Conservation (phyloP, 2,329 filamentous ascomycete genomes). For the Hypoxylon sp. region DNA sequence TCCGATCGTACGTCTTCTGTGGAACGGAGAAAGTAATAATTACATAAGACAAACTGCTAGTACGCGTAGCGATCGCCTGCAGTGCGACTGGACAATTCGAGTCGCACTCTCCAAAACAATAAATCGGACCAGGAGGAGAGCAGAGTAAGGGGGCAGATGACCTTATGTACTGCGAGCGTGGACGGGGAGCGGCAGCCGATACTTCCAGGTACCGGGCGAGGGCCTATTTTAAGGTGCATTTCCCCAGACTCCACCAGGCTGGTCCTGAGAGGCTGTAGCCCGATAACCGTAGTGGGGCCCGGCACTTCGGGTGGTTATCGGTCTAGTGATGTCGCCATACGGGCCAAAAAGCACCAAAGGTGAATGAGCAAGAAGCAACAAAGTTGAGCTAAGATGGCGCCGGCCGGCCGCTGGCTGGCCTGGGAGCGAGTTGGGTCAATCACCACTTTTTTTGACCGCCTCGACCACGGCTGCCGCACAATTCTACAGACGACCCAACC, state of each 20-base stretch:
- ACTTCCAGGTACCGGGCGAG: slow-evolving; percentile 27
- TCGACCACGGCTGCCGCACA: slow-evolving; percentile 11
- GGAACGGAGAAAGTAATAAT: neutral
- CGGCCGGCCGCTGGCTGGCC: slow-evolving; percentile 33
- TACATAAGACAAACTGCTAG: slow-evolving; percentile 1
- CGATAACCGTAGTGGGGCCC: slow-evolving; percentile 51
- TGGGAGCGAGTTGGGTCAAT: slow-evolving; percentile 38
- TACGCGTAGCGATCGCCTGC: neutral
- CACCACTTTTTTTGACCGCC: slow-evolving; percentile 52
- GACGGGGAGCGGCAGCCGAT: slow-evolving; percentile 24
- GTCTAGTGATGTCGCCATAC: slow-evolving; percentile 59
- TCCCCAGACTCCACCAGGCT: slow-evolving; percentile 44
- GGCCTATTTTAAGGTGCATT: slow-evolving; percentile 38
- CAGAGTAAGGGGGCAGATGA: slow-evolving; percentile 17
- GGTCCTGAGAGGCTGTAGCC: slow-evolving; percentile 25
- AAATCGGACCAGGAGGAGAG: neutral
- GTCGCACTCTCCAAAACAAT: neutral
- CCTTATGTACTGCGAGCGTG: slow-evolving; percentile 4
- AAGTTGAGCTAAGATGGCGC: slow-evolving; percentile 48
- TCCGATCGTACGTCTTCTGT: neutral
- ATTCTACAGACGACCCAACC: neutral
- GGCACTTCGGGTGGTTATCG: slow-evolving; percentile 50
- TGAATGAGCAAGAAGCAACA: slow-evolving; percentile 51
- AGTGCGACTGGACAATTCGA: neutral
- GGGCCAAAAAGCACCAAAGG: slow-evolving; percentile 55